These are phyloP conservation scores for Telopea speciosissima DNA, from an alignment of 177 flowering plant genomes.

Conservation along the genomic window DNA sequence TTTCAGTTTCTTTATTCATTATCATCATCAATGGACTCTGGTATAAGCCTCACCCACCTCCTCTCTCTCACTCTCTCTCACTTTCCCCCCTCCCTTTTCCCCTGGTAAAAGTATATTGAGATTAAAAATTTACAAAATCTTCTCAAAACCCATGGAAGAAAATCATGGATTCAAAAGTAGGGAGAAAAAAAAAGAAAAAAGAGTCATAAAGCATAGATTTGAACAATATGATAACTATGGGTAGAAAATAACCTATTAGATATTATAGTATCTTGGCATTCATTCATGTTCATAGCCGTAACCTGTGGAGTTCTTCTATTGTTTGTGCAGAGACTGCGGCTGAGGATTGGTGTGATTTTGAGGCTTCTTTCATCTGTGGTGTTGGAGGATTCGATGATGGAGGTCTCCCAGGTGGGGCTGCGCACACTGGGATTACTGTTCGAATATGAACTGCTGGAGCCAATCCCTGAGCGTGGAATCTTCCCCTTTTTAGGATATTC, in stretches of 20 bases:
- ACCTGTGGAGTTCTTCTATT: constrained; percentile 19
- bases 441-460: constrained; percentile 59
- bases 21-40: neutral
- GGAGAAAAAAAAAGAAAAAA: constrained; percentile 5
- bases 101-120: neutral
- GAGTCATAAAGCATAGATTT: constrained; percentile 11
- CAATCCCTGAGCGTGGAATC: constrained; percentile 25
- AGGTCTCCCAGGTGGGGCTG: constrained; percentile 33
- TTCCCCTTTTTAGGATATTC: constrained; percentile 14
- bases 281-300: constrained; percentile 18
- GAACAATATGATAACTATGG: constrained; percentile 10
- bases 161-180: constrained; percentile 5
- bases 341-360: constrained; percentile 5
- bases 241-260: neutral
- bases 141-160: neutral
- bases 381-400: constrained; percentile 14
- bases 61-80: too few relatives aligned
- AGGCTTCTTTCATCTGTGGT: constrained; percentile 12
- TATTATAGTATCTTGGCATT: neutral
- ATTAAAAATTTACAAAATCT: too few relatives aligned
- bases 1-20: neutral
- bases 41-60: neutral
- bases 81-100: too few relatives aligned
- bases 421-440: constrained; percentile 54
- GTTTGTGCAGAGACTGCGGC: constrained; percentile 8